A percentile compares a stretch with the other conserved stretches of the same genome.
These are phyloP conservation scores for Trametes coccinea DNA, from an alignment of 768 basidiomycete species.

Conservation along the genomic window DNA sequence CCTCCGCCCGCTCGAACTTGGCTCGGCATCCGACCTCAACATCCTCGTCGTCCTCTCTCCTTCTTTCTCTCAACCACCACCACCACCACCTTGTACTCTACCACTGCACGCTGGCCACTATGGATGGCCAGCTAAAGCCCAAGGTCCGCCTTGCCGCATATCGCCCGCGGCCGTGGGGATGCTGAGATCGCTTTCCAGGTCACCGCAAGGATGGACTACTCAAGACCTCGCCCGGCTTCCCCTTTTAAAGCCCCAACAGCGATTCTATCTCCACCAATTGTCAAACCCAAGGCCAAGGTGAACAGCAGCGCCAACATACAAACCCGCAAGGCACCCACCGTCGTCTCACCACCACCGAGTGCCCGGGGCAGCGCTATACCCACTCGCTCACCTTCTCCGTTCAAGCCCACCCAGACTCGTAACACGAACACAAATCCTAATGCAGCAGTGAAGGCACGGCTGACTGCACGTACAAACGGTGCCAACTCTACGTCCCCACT, in stretches of 20 bases:
- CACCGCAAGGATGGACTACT: slow-evolving; percentile 51
- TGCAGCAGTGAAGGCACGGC: slow-evolving; percentile 26
- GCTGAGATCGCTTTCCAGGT: slow-evolving; percentile 42
- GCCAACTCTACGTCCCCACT: slow-evolving; percentile 21
- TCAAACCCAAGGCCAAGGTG: slow-evolving; percentile 60
- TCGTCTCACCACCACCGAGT: slow-evolving; percentile 21
- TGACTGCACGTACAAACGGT: slow-evolving; percentile 24
- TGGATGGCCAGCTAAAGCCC: slow-evolving; percentile 46
- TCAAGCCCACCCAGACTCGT: slow-evolving; percentile 33
- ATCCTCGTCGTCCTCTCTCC: slow-evolving; percentile 3
- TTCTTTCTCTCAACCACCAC: background rate
- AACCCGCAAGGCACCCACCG: slow-evolving; percentile 28
- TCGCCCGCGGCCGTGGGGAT: slow-evolving; percentile 15
- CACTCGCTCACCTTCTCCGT: slow-evolving; percentile 42
- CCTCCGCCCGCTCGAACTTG: slow-evolving; percentile 3
- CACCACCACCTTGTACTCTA: slow-evolving; percentile 4
- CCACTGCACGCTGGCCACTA: slow-evolving; percentile 20
- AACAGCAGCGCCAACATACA: slow-evolving; percentile 49
- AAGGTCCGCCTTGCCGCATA: slow-evolving; percentile 40
- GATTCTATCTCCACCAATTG: slow-evolving; percentile 31
- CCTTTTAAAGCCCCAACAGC: slow-evolving; percentile 42
- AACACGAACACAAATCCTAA: slow-evolving; percentile 37
- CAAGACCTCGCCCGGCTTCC: slow-evolving; percentile 47
- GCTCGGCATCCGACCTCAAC: slow-evolving; percentile 16
- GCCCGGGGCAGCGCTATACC: slow-evolving; percentile 28